Conservation (phyloP, 2,329 filamentous ascomycete species). For the Fusarium concolor region DNA sequence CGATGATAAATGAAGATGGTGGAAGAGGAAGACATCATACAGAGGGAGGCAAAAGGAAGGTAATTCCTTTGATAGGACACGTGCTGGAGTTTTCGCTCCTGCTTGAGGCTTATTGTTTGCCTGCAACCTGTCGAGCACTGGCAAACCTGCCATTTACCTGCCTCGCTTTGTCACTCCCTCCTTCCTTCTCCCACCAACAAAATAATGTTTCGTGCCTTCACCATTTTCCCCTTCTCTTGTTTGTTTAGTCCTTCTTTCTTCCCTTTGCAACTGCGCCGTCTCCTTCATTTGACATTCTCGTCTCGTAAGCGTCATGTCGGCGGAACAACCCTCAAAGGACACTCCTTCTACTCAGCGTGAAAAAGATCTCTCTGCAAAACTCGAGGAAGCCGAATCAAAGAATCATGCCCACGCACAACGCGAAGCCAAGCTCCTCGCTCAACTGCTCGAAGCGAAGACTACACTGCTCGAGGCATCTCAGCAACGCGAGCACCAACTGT, state of each 20-base stretch:
- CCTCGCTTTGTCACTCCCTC: not conserved
- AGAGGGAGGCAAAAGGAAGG: no score
- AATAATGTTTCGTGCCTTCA: not conserved
- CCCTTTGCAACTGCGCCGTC: not conserved
- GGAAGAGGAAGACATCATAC: not conserved
- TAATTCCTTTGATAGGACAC: no score
- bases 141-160: not conserved
- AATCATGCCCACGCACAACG: not conserved
- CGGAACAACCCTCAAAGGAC: not conserved
- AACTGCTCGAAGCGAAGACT: conserved; percentile 15
- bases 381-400: conserved; percentile 10
- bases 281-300: not conserved
- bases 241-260: not conserved
- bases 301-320: not conserved
- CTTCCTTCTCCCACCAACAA: not conserved
- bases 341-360: conserved; percentile 5
- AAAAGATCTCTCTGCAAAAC: conserved; percentile 11
- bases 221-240: not conserved
- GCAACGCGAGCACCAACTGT: conserved; percentile 5
- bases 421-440: conserved; percentile 1
- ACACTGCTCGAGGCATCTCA: conserved; percentile 10
- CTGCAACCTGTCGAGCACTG: not conserved
- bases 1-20: not conserved
- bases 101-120: not conserved
- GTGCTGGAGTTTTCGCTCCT: not conserved